Evolutionary conservation across 2,329 filamentous ascomycete species (phyloP).

Genomic region (Stromatinia cepivora): DNA sequence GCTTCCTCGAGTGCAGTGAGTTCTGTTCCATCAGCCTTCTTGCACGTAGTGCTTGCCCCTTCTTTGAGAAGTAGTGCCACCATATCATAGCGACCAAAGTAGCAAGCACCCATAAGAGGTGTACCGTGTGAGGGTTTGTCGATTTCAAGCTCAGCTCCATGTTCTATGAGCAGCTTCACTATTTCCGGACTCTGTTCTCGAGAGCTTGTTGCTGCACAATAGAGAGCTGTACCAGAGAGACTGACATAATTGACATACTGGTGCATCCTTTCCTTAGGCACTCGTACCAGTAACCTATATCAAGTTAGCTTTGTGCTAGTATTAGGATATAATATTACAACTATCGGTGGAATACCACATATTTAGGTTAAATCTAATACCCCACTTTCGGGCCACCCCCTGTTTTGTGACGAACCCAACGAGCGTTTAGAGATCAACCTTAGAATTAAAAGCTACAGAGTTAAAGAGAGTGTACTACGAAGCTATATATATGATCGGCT

Average conservation of each 20-base stretch:
- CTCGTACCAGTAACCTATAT: not conserved
- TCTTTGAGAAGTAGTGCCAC: not conserved
- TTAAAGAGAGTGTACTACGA: too few relatives aligned
- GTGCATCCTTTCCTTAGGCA: too few relatives aligned
- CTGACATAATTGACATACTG: not conserved
- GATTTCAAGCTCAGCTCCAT: conserved; percentile 6
- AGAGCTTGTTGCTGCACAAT: not conserved
- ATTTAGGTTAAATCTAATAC: too few relatives aligned
- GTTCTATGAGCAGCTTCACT: not conserved
- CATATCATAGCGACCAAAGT: not conserved
- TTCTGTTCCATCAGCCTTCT: not conserved
- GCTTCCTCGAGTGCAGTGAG: not conserved
- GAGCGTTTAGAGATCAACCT: too few relatives aligned
- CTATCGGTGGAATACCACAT: rapidly evolving
- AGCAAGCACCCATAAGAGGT: conserved; percentile 1
- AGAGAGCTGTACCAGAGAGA: not conserved
- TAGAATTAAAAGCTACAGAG: too few relatives aligned
- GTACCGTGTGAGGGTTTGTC: not conserved
- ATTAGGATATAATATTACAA: not conserved
- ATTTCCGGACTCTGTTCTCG: not conserved
- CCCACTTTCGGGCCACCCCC: too few relatives aligned
- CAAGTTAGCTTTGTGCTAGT: not conserved
- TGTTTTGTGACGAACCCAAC: too few relatives aligned
- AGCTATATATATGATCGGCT: too few relatives aligned
- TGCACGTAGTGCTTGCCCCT: not conserved